phyloP scores from a whole-genome alignment of 495 filamentous ascomycete species.

The Penicillium atrosanguineum region DNA sequence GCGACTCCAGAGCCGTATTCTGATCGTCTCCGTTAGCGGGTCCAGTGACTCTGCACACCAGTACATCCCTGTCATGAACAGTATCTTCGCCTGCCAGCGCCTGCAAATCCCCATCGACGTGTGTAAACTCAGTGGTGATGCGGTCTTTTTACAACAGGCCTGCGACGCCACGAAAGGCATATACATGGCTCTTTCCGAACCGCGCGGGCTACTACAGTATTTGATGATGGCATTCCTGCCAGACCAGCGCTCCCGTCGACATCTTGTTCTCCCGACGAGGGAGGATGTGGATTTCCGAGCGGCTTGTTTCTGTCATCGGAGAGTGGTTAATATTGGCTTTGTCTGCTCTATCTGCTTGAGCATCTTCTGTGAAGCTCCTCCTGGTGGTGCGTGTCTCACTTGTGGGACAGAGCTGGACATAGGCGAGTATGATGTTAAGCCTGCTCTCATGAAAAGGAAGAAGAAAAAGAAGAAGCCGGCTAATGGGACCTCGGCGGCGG shows the following conservation, averaged over 20 bases:
- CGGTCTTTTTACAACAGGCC: conserved; percentile 93
- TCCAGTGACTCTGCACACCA: conserved; percentile 80
- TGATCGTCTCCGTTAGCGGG: conserved; percentile 81
- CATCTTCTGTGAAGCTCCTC: conserved; percentile 68
- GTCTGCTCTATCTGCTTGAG: conserved; percentile 95
- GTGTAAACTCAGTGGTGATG: conserved; percentile 76
- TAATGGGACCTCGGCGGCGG: conserved; percentile 41
- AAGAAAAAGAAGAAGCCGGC: conserved; percentile 70
- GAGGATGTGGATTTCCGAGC: conserved; percentile 92
- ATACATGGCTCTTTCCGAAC: conserved; percentile 69
- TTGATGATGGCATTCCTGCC: conserved; percentile 93
- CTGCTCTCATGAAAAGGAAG: conserved; percentile 67
- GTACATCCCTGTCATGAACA: conserved; percentile 98
- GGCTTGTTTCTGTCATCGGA: conserved; percentile 93
- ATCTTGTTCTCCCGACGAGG: conserved; percentile 73
- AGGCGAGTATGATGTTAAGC: conserved; percentile 69
- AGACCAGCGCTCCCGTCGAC: conserved; percentile 62
- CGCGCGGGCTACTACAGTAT: conserved; percentile 76
- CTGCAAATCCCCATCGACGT: conserved; percentile 86
- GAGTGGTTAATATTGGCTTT: conserved; percentile 86
- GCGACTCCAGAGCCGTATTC: conserved; percentile 74
- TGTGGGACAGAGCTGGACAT: conserved; percentile 81
- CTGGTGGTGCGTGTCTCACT: conserved; percentile 76
- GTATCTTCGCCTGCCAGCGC: conserved; percentile 88
- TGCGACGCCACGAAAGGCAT: conserved; percentile 85